phyloP scores from a whole-genome alignment of 208 protist genomes.

The Trypanosoma mega region DNA sequence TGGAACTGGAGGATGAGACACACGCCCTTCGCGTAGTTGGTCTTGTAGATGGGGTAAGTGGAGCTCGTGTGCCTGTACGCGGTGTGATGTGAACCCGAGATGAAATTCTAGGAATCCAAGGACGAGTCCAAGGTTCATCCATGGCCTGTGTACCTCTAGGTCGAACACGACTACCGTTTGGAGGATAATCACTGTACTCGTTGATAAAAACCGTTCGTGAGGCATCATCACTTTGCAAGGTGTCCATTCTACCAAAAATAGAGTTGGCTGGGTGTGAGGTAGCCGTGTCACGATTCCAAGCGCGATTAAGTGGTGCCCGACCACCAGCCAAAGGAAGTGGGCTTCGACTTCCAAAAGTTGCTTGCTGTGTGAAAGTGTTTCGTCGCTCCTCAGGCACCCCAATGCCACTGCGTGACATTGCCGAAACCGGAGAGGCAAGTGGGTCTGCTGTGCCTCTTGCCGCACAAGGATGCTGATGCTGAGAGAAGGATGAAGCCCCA shows the following conservation, averaged over 20 bases:
- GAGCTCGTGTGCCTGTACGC: background rate
- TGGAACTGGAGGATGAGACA: conserved; percentile 1
- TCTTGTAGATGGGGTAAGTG: background rate
- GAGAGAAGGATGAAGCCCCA: background rate
- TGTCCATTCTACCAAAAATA: conserved; percentile 15
- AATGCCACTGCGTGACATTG: conserved; percentile 19
- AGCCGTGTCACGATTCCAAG: background rate
- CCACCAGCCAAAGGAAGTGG: background rate
- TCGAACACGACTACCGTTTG: conserved; percentile 42
- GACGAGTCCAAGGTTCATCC: conserved; percentile 38
- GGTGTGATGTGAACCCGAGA: no score
- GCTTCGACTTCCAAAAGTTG: background rate
- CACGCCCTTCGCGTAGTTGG: background rate
- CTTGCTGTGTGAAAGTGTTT: conserved; percentile 2
- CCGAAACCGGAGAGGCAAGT: conserved; percentile 19
- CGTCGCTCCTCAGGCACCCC: conserved; percentile 6
- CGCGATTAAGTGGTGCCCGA: background rate
- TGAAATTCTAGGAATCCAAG: background rate
- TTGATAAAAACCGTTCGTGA: conserved; percentile 36
- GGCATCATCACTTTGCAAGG: conserved; percentile 13
- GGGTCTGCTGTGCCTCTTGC: background rate
- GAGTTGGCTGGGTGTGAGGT: background rate
- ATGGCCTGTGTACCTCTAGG: conserved; percentile 46
- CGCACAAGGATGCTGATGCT: background rate
- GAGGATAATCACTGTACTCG: conserved; percentile 46